Percentiles rank a stretch among this genome's conserved stretches.
phyloP scores from a whole-genome alignment of 768 basidiomycete genomes.

The Leccinum aurantiacum region DNA sequence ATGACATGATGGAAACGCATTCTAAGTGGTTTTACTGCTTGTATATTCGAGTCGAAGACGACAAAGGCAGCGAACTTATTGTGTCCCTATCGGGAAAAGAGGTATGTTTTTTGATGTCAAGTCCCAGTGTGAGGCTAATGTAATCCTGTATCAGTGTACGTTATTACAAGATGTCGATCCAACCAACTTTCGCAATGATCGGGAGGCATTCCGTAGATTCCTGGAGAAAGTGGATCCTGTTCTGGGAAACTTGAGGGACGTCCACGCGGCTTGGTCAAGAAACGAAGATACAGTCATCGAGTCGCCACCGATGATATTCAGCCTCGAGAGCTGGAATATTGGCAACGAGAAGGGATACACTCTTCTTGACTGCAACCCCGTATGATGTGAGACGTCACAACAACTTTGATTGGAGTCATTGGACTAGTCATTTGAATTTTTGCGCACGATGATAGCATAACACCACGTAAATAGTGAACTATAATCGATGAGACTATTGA shows the following conservation, averaged over 20 bases:
- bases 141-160: conserved; percentile 35
- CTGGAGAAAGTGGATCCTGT: conserved; percentile 43
- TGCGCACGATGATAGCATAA: neutral
- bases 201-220: conserved; percentile 37
- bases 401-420: neutral
- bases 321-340: conserved; percentile 32
- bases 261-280: conserved; percentile 35
- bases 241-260: conserved; percentile 46
- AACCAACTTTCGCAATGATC: conserved; percentile 43
- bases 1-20: conserved; percentile 51
- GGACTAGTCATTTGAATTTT: neutral
- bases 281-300: conserved; percentile 22
- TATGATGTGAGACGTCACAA: neutral
- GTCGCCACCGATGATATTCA: conserved; percentile 29
- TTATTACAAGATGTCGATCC: conserved; percentile 47
- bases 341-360: conserved; percentile 20
- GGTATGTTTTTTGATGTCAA: conserved; percentile 26
- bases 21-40: conserved; percentile 49
- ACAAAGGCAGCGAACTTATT: conserved; percentile 39
- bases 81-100: conserved; percentile 52
- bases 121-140: neutral
- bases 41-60: conserved; percentile 53
- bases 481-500: neutral
- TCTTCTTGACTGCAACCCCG: conserved; percentile 22
- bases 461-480: neutral